These are phyloP conservation scores for Tilletia setariae DNA, from an alignment of 1,284 basidiomycete genomes.

Conservation along the genomic window DNA sequence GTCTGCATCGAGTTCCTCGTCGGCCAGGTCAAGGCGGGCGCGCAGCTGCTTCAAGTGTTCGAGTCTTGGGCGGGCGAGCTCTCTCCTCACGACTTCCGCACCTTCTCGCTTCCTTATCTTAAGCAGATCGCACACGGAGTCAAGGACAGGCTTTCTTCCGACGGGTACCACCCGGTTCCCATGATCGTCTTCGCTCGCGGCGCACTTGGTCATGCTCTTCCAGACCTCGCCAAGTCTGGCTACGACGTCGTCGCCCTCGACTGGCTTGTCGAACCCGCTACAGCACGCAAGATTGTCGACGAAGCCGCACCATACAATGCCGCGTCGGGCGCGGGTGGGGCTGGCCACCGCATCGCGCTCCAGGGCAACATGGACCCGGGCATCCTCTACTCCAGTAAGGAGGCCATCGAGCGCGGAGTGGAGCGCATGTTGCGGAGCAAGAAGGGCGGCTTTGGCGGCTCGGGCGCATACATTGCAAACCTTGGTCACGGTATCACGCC, in stretches of 20 bases:
- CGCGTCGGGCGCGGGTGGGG: conserved; percentile 38
- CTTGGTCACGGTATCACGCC: conserved; percentile 85
- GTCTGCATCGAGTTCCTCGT: conserved; percentile 52
- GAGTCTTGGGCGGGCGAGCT: conserved; percentile 55
- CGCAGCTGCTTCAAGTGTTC: conserved; percentile 52
- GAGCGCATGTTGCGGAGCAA: conserved; percentile 68
- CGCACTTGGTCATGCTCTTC: conserved; percentile 48
- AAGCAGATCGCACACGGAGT: conserved; percentile 46
- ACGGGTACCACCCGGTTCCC: conserved; percentile 41
- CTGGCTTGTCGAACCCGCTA: conserved; percentile 48
- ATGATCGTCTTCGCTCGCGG: conserved; percentile 53
- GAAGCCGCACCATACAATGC: conserved; percentile 29
- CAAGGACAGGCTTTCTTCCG: conserved; percentile 43
- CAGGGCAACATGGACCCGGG: conserved; percentile 93
- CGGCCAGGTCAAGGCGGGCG: conserved; percentile 51
- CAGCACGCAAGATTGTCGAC: conserved; percentile 46
- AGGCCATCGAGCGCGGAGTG: conserved; percentile 82
- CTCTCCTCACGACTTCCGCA: conserved; percentile 51
- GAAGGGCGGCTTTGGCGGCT: conserved; percentile 65
- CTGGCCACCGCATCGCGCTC: conserved; percentile 64
- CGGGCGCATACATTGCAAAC: conserved; percentile 73
- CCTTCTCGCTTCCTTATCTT: conserved; percentile 50
- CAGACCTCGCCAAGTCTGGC: conserved; percentile 48
- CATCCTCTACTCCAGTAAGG: conserved; percentile 74
- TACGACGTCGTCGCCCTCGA: conserved; percentile 53